Evolutionary conservation across 306 rosid species (phyloP).

Genomic region (Ormosia semicastrata): DNA sequence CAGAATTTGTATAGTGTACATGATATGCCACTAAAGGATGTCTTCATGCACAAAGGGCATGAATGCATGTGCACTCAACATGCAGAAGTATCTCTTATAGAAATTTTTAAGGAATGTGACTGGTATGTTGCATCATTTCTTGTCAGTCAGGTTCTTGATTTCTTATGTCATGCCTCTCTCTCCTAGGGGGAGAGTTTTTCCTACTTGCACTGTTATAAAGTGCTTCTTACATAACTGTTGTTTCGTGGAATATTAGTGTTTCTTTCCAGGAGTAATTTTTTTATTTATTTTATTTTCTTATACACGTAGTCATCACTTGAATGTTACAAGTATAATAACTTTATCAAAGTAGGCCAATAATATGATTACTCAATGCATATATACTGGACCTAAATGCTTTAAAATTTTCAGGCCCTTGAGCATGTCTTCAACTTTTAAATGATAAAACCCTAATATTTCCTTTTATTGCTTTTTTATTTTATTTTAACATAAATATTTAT

Average conservation of each 20-base stretch:
- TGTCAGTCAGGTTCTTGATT: neutral
- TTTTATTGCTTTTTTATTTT: neutral
- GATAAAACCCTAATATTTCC: neutral
- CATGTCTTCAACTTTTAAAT: neutral
- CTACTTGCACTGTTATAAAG: neutral
- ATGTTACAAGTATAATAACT: neutral
- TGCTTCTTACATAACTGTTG: neutral
- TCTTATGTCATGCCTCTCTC: neutral
- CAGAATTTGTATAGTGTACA: neutral
- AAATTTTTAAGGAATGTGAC: neutral
- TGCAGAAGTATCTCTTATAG: neutral
- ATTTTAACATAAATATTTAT: neutral
- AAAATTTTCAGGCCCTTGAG: neutral
- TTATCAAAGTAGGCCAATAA: neutral
- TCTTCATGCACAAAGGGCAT: neutral
- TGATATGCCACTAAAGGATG: slow-evolving; percentile 11
- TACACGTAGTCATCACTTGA: neutral
- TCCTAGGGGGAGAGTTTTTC: neutral
- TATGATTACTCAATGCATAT: neutral
- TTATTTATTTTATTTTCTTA: neutral
- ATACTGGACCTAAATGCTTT: neutral
- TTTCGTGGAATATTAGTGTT: neutral
- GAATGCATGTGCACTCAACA: slow-evolving; percentile 1
- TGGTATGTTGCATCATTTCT: neutral
- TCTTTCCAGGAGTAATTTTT: neutral